Evolutionary conservation across 2,329 filamentous ascomycete species (phyloP), one percentile per base, ranked within the genome.

Genomic region (Colletotrichum orchidophilum): DNA sequence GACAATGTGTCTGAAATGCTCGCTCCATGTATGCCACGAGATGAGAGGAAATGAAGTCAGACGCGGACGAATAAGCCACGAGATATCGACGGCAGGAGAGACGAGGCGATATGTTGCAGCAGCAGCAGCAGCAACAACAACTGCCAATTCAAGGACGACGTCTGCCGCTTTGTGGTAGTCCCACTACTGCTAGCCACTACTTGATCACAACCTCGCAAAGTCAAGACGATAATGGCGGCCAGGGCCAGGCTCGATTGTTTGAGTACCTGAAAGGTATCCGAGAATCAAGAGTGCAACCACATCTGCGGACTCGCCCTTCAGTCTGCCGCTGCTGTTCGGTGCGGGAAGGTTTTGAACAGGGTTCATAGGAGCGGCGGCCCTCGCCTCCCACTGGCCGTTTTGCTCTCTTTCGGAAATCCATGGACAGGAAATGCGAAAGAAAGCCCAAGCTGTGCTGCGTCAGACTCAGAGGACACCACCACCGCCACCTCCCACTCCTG

Each of bases 301-400:
- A 58, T 55, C 55, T 50, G 52, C 58, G 49, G 57, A 46, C 60
- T 61, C 42, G 27, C 27, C 42, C 39, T 24, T 29, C 35, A 33
- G 39, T 52, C 63, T 50, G 46, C 50, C 42, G 63, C 39, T 70
- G 57, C 52, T 65, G 21, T 60, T 63, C 52, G 57, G 57, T 29
- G 58, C 42, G 64, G 68, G 58, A 63, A 58, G 67, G 57, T 67
- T 60, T 46, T 21, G 63, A 21, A 62, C 68, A 70, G 39, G 57
- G 68, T 67, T 61, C 50, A 29, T 33, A 42, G 33, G 49, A 31
- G 35, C 57, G n/a, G n/a, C 42, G 49, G 42, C 33, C 55, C 67
- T 54, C 42, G 35, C 39, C 53, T 65, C 61, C 53, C 66, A 69
- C 53, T 70, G 54, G 46, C 66, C 52, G 26, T 54, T 49, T 57